Conservation (phyloP, 2,329 filamentous ascomycete species). For the Didymella segeticola region DNA sequence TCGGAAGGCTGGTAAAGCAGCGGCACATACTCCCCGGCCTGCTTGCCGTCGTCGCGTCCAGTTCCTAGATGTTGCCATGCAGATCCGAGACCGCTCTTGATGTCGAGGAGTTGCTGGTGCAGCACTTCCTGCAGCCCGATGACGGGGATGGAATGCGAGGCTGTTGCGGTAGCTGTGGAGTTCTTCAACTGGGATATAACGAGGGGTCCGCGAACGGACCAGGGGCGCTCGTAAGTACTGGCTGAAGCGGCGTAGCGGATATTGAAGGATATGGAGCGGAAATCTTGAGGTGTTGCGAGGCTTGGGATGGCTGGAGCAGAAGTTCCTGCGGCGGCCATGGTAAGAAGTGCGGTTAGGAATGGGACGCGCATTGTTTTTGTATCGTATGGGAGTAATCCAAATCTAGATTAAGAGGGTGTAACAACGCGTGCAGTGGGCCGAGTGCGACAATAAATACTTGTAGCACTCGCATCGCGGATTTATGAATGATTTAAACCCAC, state of each 20-base stretch:
- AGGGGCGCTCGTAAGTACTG: slow-evolving; percentile 63
- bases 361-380: background rate
- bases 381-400: too few species aligned
- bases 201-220: slow-evolving; percentile 63
- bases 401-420: background rate
- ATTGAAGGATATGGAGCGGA: slow-evolving; percentile 65
- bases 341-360: background rate
- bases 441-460: background rate
- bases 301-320: background rate
- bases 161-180: slow-evolving; percentile 57
- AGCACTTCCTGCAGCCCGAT: slow-evolving; percentile 74
- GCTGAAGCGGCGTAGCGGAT: slow-evolving; percentile 65
- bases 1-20: slow-evolving; percentile 71
- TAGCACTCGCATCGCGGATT: background rate
- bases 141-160: slow-evolving; percentile 58
- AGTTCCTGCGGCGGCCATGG: background rate
- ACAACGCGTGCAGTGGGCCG: too few species aligned
- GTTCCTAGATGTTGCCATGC: slow-evolving; percentile 67
- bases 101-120: slow-evolving; percentile 64
- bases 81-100: slow-evolving; percentile 56
- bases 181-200: slow-evolving; percentile 59
- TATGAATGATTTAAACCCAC: background rate
- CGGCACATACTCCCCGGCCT: slow-evolving; percentile 77
- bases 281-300: slow-evolving; percentile 10
- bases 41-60: slow-evolving; percentile 68